Conservation (phyloP, 73 alveolate species). For the Loxodes magnus region DNA sequence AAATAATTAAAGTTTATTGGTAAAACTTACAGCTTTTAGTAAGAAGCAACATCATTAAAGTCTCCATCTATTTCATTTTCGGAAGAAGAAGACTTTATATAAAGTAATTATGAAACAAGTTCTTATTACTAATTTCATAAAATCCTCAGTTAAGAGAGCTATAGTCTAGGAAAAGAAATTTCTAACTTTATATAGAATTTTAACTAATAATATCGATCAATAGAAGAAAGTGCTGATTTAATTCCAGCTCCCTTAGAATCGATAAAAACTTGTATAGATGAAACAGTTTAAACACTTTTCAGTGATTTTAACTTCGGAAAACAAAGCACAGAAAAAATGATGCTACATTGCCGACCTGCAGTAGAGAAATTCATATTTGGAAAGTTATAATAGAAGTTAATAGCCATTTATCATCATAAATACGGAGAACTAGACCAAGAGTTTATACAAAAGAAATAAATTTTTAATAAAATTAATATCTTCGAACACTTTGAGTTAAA, state of each 20-base stretch:
- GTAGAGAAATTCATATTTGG: constrained; percentile 6
- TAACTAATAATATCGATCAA: not conserved
- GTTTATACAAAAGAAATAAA: not conserved
- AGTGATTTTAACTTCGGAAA: constrained; percentile 10
- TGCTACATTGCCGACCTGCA: constrained; percentile 11
- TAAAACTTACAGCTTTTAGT: too few relatives aligned
- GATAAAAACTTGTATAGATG: not conserved
- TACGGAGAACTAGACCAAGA: not conserved
- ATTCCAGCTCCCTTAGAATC: constrained; percentile 4
- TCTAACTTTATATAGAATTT: constrained; percentile 1
- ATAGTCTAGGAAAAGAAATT: constrained; percentile 1
- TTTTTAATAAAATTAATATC: not conserved
- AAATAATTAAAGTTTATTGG: too few relatives aligned
- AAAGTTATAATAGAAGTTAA: not conserved
- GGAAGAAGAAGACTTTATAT: constrained; percentile 6
- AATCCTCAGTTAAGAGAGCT: constrained; percentile 2
- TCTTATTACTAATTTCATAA: constrained; percentile 8
- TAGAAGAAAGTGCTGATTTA: not conserved
- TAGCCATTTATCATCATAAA: not conserved
- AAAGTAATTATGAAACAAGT: constrained; percentile 9
- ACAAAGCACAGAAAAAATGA: constrained; percentile 2
- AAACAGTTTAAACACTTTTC: not conserved
- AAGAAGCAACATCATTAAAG: too few relatives aligned
- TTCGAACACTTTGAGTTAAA: not conserved
- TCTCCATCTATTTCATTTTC: too few relatives aligned